A percentile compares a stretch with the other conserved stretches of the same genome.
Evolutionary conservation across 2,329 filamentous ascomycete species (phyloP).

Genomic region (Sclerotinia trifoliorum): DNA sequence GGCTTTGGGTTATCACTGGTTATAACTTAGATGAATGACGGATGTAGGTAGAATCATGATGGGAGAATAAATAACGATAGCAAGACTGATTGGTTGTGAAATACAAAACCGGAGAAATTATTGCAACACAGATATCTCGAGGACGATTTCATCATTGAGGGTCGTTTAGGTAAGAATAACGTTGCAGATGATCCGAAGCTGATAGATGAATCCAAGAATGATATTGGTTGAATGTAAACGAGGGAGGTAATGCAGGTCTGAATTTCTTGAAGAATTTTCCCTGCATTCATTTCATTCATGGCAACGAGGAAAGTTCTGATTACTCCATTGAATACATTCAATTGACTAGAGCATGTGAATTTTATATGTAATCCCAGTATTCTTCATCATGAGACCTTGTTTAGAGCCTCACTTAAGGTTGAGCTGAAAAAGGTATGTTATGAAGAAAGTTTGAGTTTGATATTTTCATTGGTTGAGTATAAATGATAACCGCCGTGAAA

Average conservation of each 20-base stretch:
- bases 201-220: neutral
- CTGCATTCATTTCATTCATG: neutral
- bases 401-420: slow-evolving; percentile 12
- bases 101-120: neutral
- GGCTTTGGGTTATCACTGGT: neutral
- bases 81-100: neutral
- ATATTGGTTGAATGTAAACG: slow-evolving; percentile 5
- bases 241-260: neutral
- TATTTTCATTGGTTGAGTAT: neutral
- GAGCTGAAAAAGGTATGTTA: slow-evolving; percentile 5
- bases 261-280: slow-evolving; percentile 5
- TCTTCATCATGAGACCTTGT: neutral
- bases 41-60: neutral
- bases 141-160: neutral
- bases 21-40: neutral
- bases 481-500: neutral
- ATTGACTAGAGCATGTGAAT: neutral
- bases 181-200: neutral
- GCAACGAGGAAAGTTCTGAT: neutral
- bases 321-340: neutral
- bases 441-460: neutral
- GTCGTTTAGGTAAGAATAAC: neutral
- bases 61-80: neutral
- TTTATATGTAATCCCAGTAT: neutral
- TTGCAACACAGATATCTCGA: neutral